phyloP scores from a whole-genome alignment of 2,329 filamentous ascomycete genomes.

The Penicillium vulpinum region DNA sequence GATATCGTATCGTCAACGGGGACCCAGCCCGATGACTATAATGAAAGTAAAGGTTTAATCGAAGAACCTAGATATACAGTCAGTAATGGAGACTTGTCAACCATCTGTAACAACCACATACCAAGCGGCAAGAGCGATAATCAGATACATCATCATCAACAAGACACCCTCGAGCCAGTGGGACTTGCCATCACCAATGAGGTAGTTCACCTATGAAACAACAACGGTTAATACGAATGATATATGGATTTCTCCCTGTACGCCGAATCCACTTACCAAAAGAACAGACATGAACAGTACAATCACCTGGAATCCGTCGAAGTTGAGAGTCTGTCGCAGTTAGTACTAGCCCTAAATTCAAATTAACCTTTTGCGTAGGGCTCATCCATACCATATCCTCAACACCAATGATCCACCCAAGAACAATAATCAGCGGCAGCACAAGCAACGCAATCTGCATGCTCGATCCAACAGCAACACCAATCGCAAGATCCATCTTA shows the following conservation, averaged over 20 bases:
- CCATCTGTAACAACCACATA: conserved; percentile 29
- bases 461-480: conserved; percentile 64
- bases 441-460: conserved; percentile 67
- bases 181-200: conserved; percentile 62
- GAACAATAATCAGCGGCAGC: conserved; percentile 59
- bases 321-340: conserved; percentile 62
- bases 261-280: conserved; percentile 32
- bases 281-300: conserved; percentile 59
- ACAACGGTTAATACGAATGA: conserved; percentile 8
- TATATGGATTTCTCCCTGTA: neutral
- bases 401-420: conserved; percentile 62
- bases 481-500: conserved; percentile 68
- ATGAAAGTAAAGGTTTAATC: neutral
- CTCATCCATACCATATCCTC: conserved; percentile 54
- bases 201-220: conserved; percentile 57
- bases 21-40: neutral
- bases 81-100: neutral
- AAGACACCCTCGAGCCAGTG: conserved; percentile 63
- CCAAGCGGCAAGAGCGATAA: conserved; percentile 62
- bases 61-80: conserved; percentile 6
- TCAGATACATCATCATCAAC: conserved; percentile 61
- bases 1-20: neutral
- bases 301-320: conserved; percentile 84
- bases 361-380: neutral
- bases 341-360: conserved; percentile 6